Evolutionary conservation across 148 eudicot genomes (phyloP).

Genomic region (Arbutus unedo): DNA sequence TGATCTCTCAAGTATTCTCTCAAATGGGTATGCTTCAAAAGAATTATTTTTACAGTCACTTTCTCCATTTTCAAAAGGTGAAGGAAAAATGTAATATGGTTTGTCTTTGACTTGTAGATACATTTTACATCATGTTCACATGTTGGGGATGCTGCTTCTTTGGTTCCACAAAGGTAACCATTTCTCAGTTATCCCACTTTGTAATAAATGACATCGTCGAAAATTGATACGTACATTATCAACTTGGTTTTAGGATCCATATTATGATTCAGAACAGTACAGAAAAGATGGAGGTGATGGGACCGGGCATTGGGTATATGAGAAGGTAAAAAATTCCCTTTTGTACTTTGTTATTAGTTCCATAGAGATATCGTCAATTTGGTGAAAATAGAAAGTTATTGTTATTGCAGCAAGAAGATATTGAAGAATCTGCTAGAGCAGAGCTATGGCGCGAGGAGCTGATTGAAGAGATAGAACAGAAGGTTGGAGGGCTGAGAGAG

Average conservation of each 20-base stretch:
- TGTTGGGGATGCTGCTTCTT: conserved; percentile 88
- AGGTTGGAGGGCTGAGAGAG: conserved; percentile 68
- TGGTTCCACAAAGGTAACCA: conserved; percentile 67
- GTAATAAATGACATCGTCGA: neutral
- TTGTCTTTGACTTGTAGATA: conserved; percentile 34
- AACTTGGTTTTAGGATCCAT: conserved; percentile 59
- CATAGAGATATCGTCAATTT: neutral
- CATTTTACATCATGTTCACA: conserved; percentile 76
- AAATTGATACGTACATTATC: neutral
- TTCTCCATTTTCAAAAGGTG: neutral
- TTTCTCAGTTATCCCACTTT: neutral
- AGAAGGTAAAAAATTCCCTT: conserved; percentile 43
- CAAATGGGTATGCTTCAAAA: neutral
- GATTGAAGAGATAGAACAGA: conserved; percentile 79
- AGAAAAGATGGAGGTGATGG: conserved; percentile 91
- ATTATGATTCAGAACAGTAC: conserved; percentile 70
- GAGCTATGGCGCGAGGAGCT: conserved; percentile 74
- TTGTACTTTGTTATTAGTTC: too few species aligned
- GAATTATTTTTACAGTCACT: too few species aligned
- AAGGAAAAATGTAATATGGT: neutral
- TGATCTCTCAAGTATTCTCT: neutral
- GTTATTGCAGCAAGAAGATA: conserved; percentile 65
- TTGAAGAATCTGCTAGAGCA: conserved; percentile 70
- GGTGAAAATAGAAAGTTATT: neutral
- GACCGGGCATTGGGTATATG: conserved; percentile 77